Base-by-base conservation (phyloP, 768 basidiomycete species). In the Tulasnella calospora region DNA sequence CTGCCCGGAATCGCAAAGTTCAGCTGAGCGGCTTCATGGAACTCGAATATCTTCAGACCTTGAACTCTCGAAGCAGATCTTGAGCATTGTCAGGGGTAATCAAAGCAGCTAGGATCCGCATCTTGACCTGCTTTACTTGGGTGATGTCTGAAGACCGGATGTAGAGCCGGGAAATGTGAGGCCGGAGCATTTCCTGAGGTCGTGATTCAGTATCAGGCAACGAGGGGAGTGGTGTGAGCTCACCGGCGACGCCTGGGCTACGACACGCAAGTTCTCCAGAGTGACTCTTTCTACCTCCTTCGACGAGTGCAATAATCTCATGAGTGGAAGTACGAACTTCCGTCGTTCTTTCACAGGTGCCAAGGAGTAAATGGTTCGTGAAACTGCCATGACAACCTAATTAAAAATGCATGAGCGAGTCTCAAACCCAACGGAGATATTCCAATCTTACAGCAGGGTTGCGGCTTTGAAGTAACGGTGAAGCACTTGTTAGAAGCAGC, bases 381-480 rank as follows among this genome's bases (percentile, higher is more conserved):
- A 87, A 0, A 88, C 93, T 27, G 93, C 93, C 71, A 96, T 84
- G 0, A 96, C 91, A 41, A 96, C 95, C 94, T 95, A 78, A 47
- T 47, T 33, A 67, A 67, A 67, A 7, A 3, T 17, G 61, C 2
- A 67, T 67, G 33, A 67, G 61, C 3, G 7, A 33, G 61, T 27
- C 1, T 30, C 33, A 33, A 67, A 46, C 33, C 15, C 17, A 19
- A 76, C 12, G 4, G 40, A 74, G 33, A 46, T 47, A 19, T 67
- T 75, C 47, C 33, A 9, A n/a, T 3, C 91, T 81, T 80, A 96
- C 95, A 6, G 96, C 94, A 19, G 96, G 91, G 84, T 98, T 98
- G 77, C 91, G 87, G 74, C 93, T 95, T 82, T 93, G 92, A 80
- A 97, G 90, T 15, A 98, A 85, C 10, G 94, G 92, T 80, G 93